Evolutionary conservation across 1,284 basidiomycete genomes (phyloP).

Genomic region (Pulveroboletus sp.): DNA sequence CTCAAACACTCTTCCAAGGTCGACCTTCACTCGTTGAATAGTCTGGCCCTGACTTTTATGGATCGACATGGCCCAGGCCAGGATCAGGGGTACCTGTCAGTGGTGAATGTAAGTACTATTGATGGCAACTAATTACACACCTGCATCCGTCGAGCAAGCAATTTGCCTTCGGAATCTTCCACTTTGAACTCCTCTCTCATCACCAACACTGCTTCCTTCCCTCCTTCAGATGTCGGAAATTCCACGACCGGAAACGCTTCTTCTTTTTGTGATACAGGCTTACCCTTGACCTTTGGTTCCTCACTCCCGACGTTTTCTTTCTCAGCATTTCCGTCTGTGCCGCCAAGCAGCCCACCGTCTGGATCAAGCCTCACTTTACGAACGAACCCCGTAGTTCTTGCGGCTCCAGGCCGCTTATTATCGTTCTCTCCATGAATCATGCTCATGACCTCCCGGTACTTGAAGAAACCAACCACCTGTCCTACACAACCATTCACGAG

Average conservation of each 20-base stretch:
- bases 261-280: slow-evolving; percentile 21
- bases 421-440: slow-evolving; percentile 21
- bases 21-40: slow-evolving; percentile 65
- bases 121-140: slow-evolving; percentile 12
- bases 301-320: slow-evolving; percentile 28
- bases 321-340: background rate
- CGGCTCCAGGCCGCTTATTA: slow-evolving; percentile 16
- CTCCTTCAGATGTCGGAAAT: slow-evolving; percentile 57
- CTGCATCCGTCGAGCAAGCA: slow-evolving; percentile 60
- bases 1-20: slow-evolving; percentile 68
- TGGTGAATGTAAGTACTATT: background rate
- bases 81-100: slow-evolving; percentile 57
- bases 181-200: slow-evolving; percentile 66
- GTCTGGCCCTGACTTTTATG: slow-evolving; percentile 83
- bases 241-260: slow-evolving; percentile 61
- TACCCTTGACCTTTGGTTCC: background rate
- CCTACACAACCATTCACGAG: slow-evolving; percentile 81
- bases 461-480: slow-evolving; percentile 56
- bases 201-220: slow-evolving; percentile 50
- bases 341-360: slow-evolving; percentile 6
- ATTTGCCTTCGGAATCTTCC: slow-evolving; percentile 66
- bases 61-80: slow-evolving; percentile 79
- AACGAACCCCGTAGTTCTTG: slow-evolving; percentile 31
- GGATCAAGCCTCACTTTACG: slow-evolving; percentile 19
- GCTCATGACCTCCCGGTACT: slow-evolving; percentile 24